These are phyloP conservation scores for Citrus glauca DNA, from an alignment of 345 rosid genomes.

Conservation along the genomic window DNA sequence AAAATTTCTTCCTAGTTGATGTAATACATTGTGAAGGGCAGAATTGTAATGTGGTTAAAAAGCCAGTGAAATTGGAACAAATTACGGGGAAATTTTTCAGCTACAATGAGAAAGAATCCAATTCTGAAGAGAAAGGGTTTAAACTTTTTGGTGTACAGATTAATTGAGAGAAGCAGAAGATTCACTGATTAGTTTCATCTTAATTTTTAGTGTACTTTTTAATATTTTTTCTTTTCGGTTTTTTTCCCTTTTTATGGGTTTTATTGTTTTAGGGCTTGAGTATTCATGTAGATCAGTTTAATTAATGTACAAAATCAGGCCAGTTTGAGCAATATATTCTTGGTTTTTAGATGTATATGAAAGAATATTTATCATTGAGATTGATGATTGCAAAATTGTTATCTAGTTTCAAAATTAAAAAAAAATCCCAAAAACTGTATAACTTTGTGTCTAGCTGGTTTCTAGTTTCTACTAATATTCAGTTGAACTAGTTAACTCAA, in stretches of 20 bases:
- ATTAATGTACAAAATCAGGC: not conserved
- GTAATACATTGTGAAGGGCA: constrained; percentile 16
- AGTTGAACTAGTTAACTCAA: not conserved
- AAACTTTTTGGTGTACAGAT: constrained; percentile 56
- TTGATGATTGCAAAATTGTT: not conserved
- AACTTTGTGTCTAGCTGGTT: not conserved
- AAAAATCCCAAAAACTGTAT: not conserved
- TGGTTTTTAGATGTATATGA: not conserved
- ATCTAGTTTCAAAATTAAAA: not conserved
- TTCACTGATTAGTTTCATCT: not conserved
- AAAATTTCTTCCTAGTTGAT: constrained; percentile 42
- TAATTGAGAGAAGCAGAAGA: not conserved
- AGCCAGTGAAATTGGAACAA: constrained; percentile 27
- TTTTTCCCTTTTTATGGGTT: too few species aligned
- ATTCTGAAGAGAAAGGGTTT: constrained; percentile 25
- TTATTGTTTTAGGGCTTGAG: not conserved
- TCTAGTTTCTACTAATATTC: not conserved
- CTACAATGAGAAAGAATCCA: constrained; percentile 7
- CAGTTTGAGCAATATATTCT: not conserved
- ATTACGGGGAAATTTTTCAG: constrained; percentile 20
- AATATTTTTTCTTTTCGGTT: too few species aligned
- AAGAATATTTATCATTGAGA: not conserved
- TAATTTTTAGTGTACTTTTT: not conserved
- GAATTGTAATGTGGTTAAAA: constrained; percentile 9
- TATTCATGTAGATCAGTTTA: not conserved